These are phyloP conservation scores for Verticillium klebahnii DNA, from an alignment of 2,329 filamentous ascomycete species.

Conservation along the genomic window DNA sequence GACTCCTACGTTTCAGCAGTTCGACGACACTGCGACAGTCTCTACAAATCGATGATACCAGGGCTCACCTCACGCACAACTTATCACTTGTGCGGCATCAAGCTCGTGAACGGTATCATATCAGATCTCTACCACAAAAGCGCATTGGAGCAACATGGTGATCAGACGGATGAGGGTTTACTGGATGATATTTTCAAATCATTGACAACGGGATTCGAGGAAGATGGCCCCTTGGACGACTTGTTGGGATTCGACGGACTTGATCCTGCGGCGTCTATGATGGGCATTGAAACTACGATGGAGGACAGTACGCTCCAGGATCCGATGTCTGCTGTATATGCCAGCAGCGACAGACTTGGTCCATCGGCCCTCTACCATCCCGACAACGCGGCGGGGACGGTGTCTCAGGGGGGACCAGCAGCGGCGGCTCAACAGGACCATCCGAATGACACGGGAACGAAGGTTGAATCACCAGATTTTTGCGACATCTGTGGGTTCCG, in stretches of 20 bases:
- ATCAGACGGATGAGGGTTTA: not conserved
- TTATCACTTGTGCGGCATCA: slow-evolving; percentile 37
- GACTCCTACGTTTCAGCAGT: slow-evolving; percentile 36
- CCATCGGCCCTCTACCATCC: not conserved
- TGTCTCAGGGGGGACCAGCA: not conserved
- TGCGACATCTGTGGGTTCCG: slow-evolving; percentile 52
- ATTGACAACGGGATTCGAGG: slow-evolving; percentile 3
- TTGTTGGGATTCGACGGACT: not conserved
- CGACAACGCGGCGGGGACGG: not conserved
- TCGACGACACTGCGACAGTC: slow-evolving; percentile 34
- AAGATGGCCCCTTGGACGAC: not conserved
- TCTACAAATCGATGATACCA: slow-evolving; percentile 32
- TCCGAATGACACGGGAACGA: slow-evolving; percentile 10
- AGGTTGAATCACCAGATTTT: slow-evolving; percentile 37
- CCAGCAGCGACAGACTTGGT: not conserved
- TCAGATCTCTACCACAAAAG: slow-evolving; percentile 13
- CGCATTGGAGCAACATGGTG: not conserved
- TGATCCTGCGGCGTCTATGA: not conserved
- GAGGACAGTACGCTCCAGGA: not conserved
- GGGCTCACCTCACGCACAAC: slow-evolving; percentile 26
- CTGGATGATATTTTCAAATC: slow-evolving; percentile 11
- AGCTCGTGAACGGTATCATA: slow-evolving; percentile 36
- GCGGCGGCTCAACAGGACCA: not conserved
- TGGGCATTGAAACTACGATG: not conserved
- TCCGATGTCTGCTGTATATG: not conserved